These are phyloP conservation scores for Dictyostelium citrinum DNA, from an alignment of 78 protist genomes.

Conservation along the genomic window DNA sequence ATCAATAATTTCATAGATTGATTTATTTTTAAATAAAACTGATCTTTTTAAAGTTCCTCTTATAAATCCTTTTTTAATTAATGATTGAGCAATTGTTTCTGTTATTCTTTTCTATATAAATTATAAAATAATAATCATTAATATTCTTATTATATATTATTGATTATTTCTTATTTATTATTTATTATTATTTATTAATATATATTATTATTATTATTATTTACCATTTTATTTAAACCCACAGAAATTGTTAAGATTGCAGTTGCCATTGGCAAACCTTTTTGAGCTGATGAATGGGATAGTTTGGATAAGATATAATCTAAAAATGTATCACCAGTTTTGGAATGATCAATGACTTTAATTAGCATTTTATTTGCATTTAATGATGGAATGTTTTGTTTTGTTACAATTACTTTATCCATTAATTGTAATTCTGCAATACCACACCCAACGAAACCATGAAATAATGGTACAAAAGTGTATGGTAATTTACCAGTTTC, in stretches of 20 bases:
- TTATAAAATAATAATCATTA: background rate
- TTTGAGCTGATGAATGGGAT: background rate
- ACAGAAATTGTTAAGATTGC: background rate
- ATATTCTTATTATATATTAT: background rate
- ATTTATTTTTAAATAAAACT: background rate
- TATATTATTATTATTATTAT: background rate
- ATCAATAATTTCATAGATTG: background rate
- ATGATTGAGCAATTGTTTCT: background rate
- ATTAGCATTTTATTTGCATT: background rate
- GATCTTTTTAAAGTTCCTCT: background rate
- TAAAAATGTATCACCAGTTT: constrained; percentile 7
- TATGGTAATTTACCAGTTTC: constrained; percentile 20
- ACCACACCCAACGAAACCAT: constrained; percentile 50
- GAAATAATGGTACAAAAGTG: constrained; percentile 28
- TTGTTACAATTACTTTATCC: constrained; percentile 16
- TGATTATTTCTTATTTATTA: no score
- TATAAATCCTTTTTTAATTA: background rate
- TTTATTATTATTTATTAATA: no score
- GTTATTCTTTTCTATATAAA: background rate
- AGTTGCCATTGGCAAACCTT: background rate
- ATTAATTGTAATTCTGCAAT: constrained; percentile 38
- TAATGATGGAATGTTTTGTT: background rate
- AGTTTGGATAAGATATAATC: background rate
- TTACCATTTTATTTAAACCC: background rate
- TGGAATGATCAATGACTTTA: background rate